These are phyloP conservation scores for Reutealis trisperma DNA, from an alignment of 345 rosid genomes.

Conservation along the genomic window DNA sequence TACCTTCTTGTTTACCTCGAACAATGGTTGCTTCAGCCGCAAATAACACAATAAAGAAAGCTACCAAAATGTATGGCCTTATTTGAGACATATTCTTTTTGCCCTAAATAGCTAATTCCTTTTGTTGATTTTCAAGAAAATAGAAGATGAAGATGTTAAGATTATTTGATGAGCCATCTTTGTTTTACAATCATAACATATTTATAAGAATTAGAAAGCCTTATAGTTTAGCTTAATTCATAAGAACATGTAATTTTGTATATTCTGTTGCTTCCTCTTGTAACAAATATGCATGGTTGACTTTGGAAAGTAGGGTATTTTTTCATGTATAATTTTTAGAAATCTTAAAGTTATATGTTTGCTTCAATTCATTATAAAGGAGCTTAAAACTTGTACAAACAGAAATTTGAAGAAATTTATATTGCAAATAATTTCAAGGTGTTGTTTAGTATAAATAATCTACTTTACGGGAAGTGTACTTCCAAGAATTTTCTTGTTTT, in stretches of 20 bases:
- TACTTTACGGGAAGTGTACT: too few species aligned
- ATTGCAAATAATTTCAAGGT: too few species aligned
- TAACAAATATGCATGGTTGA: background rate
- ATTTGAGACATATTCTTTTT: constrained; percentile 11
- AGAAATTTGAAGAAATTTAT: too few species aligned
- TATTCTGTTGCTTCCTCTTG: background rate
- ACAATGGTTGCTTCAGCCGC: constrained; percentile 33
- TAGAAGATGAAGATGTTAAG: background rate
- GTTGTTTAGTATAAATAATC: too few species aligned
- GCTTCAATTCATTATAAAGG: constrained; percentile 8
- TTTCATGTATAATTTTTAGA: background rate
- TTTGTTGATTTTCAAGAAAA: background rate
- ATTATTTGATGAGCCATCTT: background rate
- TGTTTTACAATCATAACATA: background rate
- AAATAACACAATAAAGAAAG: constrained; percentile 40
- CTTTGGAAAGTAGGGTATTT: background rate
- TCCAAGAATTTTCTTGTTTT: too few species aligned
- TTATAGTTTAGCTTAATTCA: background rate
- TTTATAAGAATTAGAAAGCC: constrained; percentile 5
- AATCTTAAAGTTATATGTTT: background rate
- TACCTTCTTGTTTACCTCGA: background rate
- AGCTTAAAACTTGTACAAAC: background rate
- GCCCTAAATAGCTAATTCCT: background rate
- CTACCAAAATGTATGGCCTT: constrained; percentile 28
- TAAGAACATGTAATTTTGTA: background rate